A percentile compares a stretch with the other conserved stretches of the same genome.
Evolutionary conservation across 768 basidiomycete species (phyloP).

Genomic region (Myochromella boudieri): DNA sequence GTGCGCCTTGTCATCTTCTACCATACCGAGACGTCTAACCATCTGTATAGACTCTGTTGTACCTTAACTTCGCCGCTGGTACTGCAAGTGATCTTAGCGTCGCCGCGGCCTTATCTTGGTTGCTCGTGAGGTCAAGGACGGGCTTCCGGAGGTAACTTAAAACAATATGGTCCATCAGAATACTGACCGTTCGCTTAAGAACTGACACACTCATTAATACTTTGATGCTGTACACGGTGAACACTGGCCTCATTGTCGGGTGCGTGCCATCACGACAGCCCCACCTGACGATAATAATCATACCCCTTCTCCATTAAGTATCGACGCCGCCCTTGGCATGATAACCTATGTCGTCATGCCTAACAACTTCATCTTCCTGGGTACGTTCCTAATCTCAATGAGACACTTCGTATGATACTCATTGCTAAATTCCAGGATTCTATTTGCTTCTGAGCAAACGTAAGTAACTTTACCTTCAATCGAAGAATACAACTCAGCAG

Average conservation of each 20-base stretch:
- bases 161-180: not conserved
- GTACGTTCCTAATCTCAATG: conserved; percentile 21
- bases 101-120: conserved; percentile 46
- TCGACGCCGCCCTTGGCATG: conserved; percentile 47
- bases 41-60: conserved; percentile 42
- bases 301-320: conserved; percentile 24
- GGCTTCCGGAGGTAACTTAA: conserved; percentile 46
- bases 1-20: conserved; percentile 24
- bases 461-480: conserved; percentile 22
- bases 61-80: conserved; percentile 49
- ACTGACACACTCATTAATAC: conserved; percentile 49
- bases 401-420: not conserved
- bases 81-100: conserved; percentile 54
- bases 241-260: conserved; percentile 49
- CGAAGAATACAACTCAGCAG: not conserved
- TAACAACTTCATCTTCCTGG: conserved; percentile 51
- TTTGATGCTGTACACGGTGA: conserved; percentile 52
- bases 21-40: not conserved
- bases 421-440: conserved; percentile 30
- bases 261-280: conserved; percentile 26
- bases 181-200: conserved; percentile 24
- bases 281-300: not conserved
- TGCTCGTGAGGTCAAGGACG: conserved; percentile 47
- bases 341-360: conserved; percentile 53
- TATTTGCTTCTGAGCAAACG: conserved; percentile 55